These are phyloP conservation scores for Colletotrichum gigasporum DNA, from an alignment of 2,329 filamentous ascomycete genomes.

Conservation along the genomic window DNA sequence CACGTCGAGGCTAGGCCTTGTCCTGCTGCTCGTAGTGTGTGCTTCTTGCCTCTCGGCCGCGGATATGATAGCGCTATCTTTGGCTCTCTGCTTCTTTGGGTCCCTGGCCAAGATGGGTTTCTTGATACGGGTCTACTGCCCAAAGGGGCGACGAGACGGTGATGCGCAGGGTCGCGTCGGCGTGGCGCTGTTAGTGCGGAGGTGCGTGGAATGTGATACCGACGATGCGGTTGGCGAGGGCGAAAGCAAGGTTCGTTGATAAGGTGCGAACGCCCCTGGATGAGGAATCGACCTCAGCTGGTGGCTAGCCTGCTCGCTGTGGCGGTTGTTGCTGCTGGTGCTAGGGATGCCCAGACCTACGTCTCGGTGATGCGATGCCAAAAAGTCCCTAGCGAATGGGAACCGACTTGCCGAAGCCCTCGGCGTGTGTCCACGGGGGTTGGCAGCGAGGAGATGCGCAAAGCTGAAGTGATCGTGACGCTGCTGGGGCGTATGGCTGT, in stretches of 20 bases:
- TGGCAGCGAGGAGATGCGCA: constrained; percentile 3
- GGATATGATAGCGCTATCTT: constrained; percentile 21
- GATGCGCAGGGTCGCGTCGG: constrained; percentile 27
- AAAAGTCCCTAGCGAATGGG: constrained; percentile 15
- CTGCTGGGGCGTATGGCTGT: constrained; percentile 22
- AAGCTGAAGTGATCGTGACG: constrained; percentile 9
- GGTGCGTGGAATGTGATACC: constrained; percentile 24
- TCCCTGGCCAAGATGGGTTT: neutral
- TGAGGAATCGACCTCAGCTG: constrained; percentile 24
- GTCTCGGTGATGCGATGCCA: constrained; percentile 19
- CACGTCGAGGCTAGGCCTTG: constrained; percentile 21
- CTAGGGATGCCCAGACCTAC: neutral
- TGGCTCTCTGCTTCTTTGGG: neutral
- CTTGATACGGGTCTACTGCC: constrained; percentile 14
- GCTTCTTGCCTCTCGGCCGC: neutral
- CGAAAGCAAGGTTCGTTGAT: constrained; percentile 24
- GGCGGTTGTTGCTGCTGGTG: neutral
- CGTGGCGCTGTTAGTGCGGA: constrained; percentile 24
- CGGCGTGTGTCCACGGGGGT: neutral
- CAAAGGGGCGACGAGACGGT: constrained; percentile 16
- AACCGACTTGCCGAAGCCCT: neutral
- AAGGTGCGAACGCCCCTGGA: constrained; percentile 10
- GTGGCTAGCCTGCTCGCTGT: no score
- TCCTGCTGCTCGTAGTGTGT: neutral
- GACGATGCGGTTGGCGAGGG: constrained; percentile 23